Evolutionary conservation across 2,329 filamentous ascomycete species (phyloP).

Genomic region (Gremmenia infestans): DNA sequence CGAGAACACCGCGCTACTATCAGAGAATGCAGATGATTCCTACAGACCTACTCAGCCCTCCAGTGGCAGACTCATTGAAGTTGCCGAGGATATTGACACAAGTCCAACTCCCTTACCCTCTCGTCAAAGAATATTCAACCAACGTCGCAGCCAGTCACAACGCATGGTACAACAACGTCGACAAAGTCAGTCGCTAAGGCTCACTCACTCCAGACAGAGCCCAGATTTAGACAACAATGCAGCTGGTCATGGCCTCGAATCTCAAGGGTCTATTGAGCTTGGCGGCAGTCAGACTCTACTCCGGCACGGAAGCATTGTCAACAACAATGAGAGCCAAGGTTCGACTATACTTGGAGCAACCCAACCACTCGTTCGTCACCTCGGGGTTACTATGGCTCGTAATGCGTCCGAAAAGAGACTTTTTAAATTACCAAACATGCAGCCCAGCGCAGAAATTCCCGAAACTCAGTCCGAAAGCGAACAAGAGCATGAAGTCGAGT

Average conservation of each 20-base stretch:
- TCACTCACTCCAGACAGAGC: background rate
- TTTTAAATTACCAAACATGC: background rate
- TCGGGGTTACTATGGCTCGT: background rate
- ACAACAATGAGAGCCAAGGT: background rate
- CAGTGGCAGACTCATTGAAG: background rate
- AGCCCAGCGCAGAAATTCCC: background rate
- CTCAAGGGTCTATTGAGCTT: background rate
- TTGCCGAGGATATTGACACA: background rate
- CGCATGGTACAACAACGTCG: background rate
- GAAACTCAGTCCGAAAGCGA: background rate
- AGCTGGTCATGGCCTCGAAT: background rate
- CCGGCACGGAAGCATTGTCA: background rate
- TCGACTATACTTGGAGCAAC: background rate
- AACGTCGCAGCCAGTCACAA: background rate
- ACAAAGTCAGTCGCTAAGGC: background rate
- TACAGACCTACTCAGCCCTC: background rate
- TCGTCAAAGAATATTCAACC: background rate
- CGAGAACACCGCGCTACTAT: background rate
- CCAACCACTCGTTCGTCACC: background rate
- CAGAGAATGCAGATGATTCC: background rate
- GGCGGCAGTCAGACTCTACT: background rate
- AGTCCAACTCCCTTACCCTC: background rate
- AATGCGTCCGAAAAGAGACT: background rate
- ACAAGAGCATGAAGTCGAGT: background rate
- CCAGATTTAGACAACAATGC: background rate